Evolutionary conservation across 2,329 filamentous ascomycete species (phyloP), one percentile per base, ranked within the genome.

Genomic region (Hirsutella thompsonii): DNA sequence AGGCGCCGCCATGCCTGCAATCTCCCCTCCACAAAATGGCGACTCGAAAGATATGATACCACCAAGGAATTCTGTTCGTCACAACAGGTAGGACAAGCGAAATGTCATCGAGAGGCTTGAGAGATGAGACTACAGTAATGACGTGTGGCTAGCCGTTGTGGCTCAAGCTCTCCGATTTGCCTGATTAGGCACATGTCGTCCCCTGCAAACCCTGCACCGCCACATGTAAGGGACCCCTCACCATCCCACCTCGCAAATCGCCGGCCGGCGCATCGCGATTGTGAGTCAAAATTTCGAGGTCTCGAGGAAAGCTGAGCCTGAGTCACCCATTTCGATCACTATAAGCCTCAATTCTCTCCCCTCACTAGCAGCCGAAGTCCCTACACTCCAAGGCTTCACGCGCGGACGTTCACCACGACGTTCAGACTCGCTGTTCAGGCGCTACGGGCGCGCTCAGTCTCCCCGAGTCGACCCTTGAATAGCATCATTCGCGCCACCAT

Each of bases 381-480:
- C 44, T 50, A 38, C 40, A 26, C 42, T 16, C 36, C 42, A 40
- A 59, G 63, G 60, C 61, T 66, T 64, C 62, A 51, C 49, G 43
- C 46, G 50, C 49, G 51, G 48, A 48, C 49, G 46, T 57, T 50
- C 57, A 56, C 52, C 49, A 66, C 60, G 53, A 64, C 63, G 69
- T 72, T 69, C 57, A 68, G 63, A 68, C 57, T 69, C 55, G 55
- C 70, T 45, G 57, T 64, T 53, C 68, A 69, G 67, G 70, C 72
- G 62, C 68, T 77, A 56, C 66, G 69, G 56, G 70, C 74, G 73
- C 72, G 70, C 62, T 68, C 69, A 58, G 58, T 67, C 61, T 68
- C 64, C 47, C 64, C 63, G 55, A 63, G 62, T 63, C 59, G 62
- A 62, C 60, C 54, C 47, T 58, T 62, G 40, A 56, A 35, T 29